Conservation (phyloP, 768 basidiomycete species). For the Glaciozyma martinii region DNA sequence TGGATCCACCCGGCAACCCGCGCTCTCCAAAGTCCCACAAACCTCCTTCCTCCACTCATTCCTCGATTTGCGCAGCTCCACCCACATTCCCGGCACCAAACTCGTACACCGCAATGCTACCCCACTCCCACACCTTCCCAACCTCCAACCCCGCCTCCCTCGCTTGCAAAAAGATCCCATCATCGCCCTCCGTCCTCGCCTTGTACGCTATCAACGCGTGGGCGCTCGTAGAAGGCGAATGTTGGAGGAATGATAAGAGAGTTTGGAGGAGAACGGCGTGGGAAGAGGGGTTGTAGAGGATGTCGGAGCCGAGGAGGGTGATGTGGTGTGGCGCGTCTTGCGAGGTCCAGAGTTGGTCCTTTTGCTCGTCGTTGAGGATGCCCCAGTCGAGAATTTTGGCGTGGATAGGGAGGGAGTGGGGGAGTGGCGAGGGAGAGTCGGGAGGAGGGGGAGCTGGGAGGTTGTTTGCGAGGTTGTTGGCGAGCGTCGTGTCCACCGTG, state of each 20-base stretch:
- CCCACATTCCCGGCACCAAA: background rate
- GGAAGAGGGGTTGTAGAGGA: constrained; percentile 31
- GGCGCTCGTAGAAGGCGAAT: background rate
- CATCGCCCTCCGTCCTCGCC: constrained; percentile 29
- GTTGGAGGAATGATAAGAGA: constrained; percentile 17
- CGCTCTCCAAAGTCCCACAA: too few relatives aligned
- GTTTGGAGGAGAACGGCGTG: constrained; percentile 28
- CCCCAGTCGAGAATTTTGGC: constrained; percentile 26
- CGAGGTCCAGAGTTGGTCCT: background rate
- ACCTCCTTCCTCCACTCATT: too few relatives aligned
- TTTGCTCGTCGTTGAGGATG: background rate
- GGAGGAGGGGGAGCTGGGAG: background rate
- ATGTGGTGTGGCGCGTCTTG: background rate
- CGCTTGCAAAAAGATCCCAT: constrained; percentile 24
- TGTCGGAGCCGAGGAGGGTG: constrained; percentile 28
- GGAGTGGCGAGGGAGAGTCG: background rate
- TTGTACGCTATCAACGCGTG: constrained; percentile 32
- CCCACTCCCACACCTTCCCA: constrained; percentile 18
- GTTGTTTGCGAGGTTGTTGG: constrained; percentile 25
- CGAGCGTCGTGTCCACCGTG: constrained; percentile 28
- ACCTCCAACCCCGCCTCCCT: constrained; percentile 10
- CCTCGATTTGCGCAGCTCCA: too few relatives aligned
- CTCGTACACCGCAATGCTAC: constrained; percentile 27
- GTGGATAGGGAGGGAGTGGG: background rate
- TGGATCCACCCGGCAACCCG: too few relatives aligned